Evolutionary conservation across 2,329 filamentous ascomycete genomes (phyloP).

Genomic region (Fusarium tuaranense): DNA sequence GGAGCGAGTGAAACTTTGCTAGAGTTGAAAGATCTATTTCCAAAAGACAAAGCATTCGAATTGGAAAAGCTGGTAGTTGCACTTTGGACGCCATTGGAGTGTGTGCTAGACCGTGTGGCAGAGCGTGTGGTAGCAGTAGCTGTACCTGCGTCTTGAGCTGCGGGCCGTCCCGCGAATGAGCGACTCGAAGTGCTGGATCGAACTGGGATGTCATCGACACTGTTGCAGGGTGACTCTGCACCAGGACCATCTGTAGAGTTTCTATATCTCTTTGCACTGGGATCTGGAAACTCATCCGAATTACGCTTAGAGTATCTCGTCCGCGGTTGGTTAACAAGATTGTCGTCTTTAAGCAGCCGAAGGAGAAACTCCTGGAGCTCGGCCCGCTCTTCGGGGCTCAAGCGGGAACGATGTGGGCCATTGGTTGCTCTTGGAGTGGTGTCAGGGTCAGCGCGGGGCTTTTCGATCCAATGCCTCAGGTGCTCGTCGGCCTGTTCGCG

Average conservation of each 20-base stretch:
- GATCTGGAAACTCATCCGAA: conserved; percentile 36
- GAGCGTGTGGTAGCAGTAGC: conserved; percentile 13
- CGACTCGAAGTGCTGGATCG: conserved; percentile 30
- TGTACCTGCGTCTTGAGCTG: conserved; percentile 17
- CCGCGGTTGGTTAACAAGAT: conserved; percentile 9
- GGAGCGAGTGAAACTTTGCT: conserved; percentile 49
- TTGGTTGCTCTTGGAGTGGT: conserved; percentile 20
- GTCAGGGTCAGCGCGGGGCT: conserved; percentile 36
- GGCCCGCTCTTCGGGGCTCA: conserved; percentile 36
- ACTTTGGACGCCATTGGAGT: conserved; percentile 19
- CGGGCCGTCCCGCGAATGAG: conserved; percentile 25
- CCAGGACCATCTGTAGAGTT: conserved; percentile 19
- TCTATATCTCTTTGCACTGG: conserved; percentile 32
- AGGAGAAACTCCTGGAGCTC: conserved; percentile 43
- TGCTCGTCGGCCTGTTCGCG: conserved; percentile 34
- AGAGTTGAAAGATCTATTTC: conserved; percentile 44
- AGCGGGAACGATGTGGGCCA: conserved; percentile 39
- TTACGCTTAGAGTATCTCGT: conserved; percentile 35
- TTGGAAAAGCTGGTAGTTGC: conserved; percentile 15
- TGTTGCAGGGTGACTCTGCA: conserved; percentile 4
- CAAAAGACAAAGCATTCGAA: conserved; percentile 30
- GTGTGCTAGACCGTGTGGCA: not conserved
- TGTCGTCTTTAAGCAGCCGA: conserved; percentile 28
- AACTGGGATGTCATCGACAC: conserved; percentile 39
- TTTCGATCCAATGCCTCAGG: conserved; percentile 34